These are phyloP conservation scores for Clitopilus passeckerianus DNA, from an alignment of 768 basidiomycete species.

Conservation along the genomic window DNA sequence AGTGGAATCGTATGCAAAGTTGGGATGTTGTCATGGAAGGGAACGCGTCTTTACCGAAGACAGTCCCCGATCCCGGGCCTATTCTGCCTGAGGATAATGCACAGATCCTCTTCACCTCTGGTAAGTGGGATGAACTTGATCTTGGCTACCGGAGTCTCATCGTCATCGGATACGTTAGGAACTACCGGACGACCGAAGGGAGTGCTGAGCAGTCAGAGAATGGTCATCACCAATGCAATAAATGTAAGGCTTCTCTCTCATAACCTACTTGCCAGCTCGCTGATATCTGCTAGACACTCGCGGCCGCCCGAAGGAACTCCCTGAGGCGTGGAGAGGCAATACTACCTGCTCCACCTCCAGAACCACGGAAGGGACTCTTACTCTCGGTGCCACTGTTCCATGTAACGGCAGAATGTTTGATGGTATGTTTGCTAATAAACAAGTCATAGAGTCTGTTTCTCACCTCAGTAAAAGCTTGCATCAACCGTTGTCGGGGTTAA, in stretches of 20 bases:
- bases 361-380: conserved; percentile 29
- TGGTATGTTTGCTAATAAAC: background rate
- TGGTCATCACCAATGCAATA: conserved; percentile 36
- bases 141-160: background rate
- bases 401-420: conserved; percentile 30
- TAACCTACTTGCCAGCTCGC: background rate
- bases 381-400: conserved; percentile 53
- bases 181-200: conserved; percentile 24
- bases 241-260: conserved; percentile 23
- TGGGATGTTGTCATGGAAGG: conserved; percentile 28
- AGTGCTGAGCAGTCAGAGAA: conserved; percentile 42
- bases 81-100: conserved; percentile 3
- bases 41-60: conserved; percentile 9
- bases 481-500: background rate
- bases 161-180: conserved; percentile 9
- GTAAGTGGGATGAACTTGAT: background rate
- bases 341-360: conserved; percentile 19
- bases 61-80: background rate
- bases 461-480: background rate
- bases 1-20: conserved; percentile 31
- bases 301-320: conserved; percentile 24
- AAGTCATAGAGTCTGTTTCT: no score
- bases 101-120: background rate
- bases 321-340: conserved; percentile 32
- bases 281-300: conserved; percentile 20